phyloP scores from a whole-genome alignment of 2,329 filamentous ascomycete species.

The Fusarium chuoi region DNA sequence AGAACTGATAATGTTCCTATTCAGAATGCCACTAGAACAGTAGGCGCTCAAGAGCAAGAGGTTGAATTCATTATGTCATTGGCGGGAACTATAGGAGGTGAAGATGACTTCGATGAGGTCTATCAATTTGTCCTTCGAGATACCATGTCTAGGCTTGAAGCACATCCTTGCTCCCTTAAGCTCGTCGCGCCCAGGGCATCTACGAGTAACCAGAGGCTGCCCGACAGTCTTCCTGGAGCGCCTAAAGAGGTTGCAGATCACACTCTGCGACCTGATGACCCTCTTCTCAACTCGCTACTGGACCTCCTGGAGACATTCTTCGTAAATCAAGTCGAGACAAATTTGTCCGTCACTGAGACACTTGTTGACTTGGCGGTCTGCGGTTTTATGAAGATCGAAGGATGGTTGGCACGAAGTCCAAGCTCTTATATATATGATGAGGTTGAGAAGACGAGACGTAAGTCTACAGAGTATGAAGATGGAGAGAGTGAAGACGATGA shows the following conservation, averaged over 20 bases:
- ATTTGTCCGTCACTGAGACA: conserved; percentile 85
- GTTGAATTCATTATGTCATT: conserved; percentile 76
- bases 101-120: conserved; percentile 76
- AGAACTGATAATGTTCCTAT: conserved; percentile 69
- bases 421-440: conserved; percentile 64
- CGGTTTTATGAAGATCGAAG: conserved; percentile 84
- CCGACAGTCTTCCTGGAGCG: conserved; percentile 68
- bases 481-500: conserved; percentile 36
- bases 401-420: conserved; percentile 86
- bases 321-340: conserved; percentile 89
- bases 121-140: conserved; percentile 80
- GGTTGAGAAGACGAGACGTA: conserved; percentile 45
- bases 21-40: conserved; percentile 69
- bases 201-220: conserved; percentile 65
- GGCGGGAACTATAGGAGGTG: conserved; percentile 74
- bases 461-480: conserved; percentile 9
- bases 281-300: conserved; percentile 71
- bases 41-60: conserved; percentile 80
- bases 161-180: conserved; percentile 77
- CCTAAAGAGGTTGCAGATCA: conserved; percentile 70
- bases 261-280: conserved; percentile 71
- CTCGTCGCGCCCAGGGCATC: conserved; percentile 71
- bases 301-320: conserved; percentile 84
- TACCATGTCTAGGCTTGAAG: conserved; percentile 73
- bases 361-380: conserved; percentile 86